phyloP scores from a whole-genome alignment of 2,329 filamentous ascomycete species.

The Didymella exigua region DNA sequence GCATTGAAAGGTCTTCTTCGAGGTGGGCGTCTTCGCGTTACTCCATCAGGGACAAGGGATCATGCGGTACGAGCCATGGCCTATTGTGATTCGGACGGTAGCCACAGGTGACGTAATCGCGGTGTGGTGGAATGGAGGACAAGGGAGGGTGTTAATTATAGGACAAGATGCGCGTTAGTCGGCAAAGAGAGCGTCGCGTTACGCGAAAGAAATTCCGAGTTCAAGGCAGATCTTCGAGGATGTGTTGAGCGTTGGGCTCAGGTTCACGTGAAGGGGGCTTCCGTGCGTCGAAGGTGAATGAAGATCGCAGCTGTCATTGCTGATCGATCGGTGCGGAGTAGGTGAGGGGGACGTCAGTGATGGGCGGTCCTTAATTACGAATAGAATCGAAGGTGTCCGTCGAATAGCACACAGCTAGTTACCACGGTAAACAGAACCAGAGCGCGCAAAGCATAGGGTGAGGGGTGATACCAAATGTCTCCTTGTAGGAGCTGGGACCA shows the following conservation, averaged over 20 bases:
- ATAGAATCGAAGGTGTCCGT: background rate
- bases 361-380: background rate
- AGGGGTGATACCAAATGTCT: slow-evolving; percentile 35
- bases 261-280: background rate
- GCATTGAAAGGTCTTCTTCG: slow-evolving; percentile 23
- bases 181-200: slow-evolving; percentile 22
- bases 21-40: slow-evolving; percentile 12
- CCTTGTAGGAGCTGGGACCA: slow-evolving; percentile 25
- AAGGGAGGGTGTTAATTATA: background rate
- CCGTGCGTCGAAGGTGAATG: background rate
- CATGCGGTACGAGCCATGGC: background rate
- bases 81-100: background rate
- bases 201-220: background rate
- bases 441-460: slow-evolving; percentile 24
- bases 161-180: slow-evolving; percentile 9
- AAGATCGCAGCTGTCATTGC: background rate
- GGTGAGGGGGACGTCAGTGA: slow-evolving; percentile 3
- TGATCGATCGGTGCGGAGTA: background rate
- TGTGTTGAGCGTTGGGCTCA: background rate
- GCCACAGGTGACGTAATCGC: background rate
- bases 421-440: slow-evolving; percentile 36
- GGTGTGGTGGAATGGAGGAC: background rate
- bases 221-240: background rate
- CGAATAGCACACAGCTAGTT: slow-evolving; percentile 21
- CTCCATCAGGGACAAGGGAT: background rate